Conservation (phyloP, 306 rosid genomes). For the Urtica urens region DNA sequence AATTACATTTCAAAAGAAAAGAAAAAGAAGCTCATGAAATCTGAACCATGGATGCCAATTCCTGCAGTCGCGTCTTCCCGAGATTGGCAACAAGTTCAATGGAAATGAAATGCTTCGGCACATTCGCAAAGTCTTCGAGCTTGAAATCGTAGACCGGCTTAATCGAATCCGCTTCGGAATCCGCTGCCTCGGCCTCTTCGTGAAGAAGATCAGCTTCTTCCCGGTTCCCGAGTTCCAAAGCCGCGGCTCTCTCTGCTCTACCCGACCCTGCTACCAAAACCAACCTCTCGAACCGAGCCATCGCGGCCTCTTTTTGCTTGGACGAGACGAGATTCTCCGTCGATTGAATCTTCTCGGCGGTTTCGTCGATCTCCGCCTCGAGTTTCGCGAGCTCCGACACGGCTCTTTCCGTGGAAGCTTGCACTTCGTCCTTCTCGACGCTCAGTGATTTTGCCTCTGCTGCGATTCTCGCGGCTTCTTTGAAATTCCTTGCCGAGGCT, state of each 20-base stretch:
- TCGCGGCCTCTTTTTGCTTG: slow-evolving; percentile 64
- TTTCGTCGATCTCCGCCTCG: slow-evolving; percentile 48
- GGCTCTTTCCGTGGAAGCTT: slow-evolving; percentile 34
- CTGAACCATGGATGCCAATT: slow-evolving; percentile 31
- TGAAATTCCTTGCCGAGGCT: slow-evolving; percentile 68
- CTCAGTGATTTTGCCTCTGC: slow-evolving; percentile 54
- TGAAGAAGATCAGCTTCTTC: slow-evolving; percentile 71
- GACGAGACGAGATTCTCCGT: slow-evolving; percentile 44
- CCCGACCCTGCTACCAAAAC: slow-evolving; percentile 52
- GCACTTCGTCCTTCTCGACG: slow-evolving; percentile 49
- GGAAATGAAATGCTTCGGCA: slow-evolving; percentile 48
- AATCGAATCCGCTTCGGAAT: slow-evolving; percentile 52
- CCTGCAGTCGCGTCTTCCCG: slow-evolving; percentile 52
- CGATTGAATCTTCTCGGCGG: slow-evolving; percentile 45
- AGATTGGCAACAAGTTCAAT: slow-evolving; percentile 56
- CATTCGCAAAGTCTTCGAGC: slow-evolving; percentile 35
- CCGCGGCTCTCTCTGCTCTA: slow-evolving; percentile 54
- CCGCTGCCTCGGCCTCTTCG: slow-evolving; percentile 74
- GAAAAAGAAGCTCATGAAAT: too few relatives aligned
- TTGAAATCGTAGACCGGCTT: slow-evolving; percentile 39
- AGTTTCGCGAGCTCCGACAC: slow-evolving; percentile 47
- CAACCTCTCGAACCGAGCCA: slow-evolving; percentile 59
- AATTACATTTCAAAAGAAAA: too few relatives aligned
- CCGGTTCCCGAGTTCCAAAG: slow-evolving; percentile 53
- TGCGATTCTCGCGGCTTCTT: slow-evolving; percentile 79